Conservation (phyloP, 345 rosid genomes). For the Chamaenerion angustifolium region DNA sequence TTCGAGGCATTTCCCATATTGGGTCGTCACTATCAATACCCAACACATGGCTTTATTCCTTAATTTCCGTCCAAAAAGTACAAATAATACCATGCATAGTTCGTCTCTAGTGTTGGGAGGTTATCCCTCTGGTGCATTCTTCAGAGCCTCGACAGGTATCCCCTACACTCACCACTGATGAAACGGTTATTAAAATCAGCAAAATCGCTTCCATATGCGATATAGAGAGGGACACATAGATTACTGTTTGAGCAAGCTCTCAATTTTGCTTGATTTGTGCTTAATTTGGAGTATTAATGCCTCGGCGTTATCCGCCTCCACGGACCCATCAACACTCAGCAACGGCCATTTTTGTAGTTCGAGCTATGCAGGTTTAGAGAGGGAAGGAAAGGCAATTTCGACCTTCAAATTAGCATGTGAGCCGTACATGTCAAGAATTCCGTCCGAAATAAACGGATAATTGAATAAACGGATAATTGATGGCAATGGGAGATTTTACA, state of each 20-base stretch:
- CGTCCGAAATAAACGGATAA: no score
- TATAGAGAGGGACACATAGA: not conserved
- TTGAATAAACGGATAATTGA: no score
- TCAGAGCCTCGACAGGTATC: constrained; percentile 65
- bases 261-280: constrained; percentile 80
- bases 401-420: no score
- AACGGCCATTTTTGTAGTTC: constrained; percentile 29
- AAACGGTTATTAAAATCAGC: not conserved
- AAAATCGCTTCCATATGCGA: not conserved
- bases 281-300: constrained; percentile 81
- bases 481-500: no score
- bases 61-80: not conserved
- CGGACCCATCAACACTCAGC: constrained; percentile 26
- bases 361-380: no score
- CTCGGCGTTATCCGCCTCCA: constrained; percentile 84
- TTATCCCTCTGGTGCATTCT: constrained; percentile 85
- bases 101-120: constrained; percentile 77
- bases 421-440: no score
- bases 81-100: constrained; percentile 27
- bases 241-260: constrained; percentile 80
- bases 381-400: no score
- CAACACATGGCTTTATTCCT: no score
- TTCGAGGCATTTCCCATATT: no score
- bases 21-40: no score
- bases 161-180: constrained; percentile 8